Base-by-base conservation (phyloP, 2,329 filamentous ascomycete genomes). In the Ophiognomonia clavigignenti-juglandacearum region DNA sequence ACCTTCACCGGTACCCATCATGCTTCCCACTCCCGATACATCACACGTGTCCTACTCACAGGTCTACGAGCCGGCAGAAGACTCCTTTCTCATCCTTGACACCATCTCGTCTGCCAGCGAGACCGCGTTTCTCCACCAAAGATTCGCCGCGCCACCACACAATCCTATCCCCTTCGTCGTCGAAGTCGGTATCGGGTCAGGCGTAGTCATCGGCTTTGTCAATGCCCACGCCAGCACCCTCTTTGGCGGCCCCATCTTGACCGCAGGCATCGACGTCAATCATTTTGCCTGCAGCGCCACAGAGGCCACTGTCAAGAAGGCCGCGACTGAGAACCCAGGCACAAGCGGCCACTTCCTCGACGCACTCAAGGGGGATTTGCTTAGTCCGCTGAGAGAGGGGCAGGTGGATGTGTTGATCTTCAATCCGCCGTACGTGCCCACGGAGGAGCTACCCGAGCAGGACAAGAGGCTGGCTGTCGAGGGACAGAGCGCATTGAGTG, bases 341-440 rank as follows among this genome's bases (percentile, higher is more conserved):
- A 66, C 64, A 13, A 57, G 66, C 43, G 75, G 70, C 3, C 57
- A 68, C 8, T 88, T 85, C 56, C 66, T 93, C 7, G 85, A 82
- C 34, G 78, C 84, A 16, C 62, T 85, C 22, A 82, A 82, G 49
- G 84, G 80, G 2, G 88, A 97, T 61, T 74, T 98, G 1, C 74
- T 77, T 4, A 65, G 76, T 3, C 70, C 83, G 1, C 68, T 95
- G 34, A 74, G 77, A 7, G 61, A 69, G 0, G 71, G 74, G 3
- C 66, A 68, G 32, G 77, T 95, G 5, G 93, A 98, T 61, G 77
- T 98, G 10, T 75, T 98, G 53, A 77, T 98, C 23, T 98, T 97
- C 75, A 98, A 98, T 62, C 93, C 93, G 44, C 93, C 93, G 1
- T 98, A 98, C 63, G 93, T 98, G 13, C 93, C 93, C 2, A 95